phyloP scores from a whole-genome alignment of 768 basidiomycete genomes.

The Tulasnella sp. region DNA sequence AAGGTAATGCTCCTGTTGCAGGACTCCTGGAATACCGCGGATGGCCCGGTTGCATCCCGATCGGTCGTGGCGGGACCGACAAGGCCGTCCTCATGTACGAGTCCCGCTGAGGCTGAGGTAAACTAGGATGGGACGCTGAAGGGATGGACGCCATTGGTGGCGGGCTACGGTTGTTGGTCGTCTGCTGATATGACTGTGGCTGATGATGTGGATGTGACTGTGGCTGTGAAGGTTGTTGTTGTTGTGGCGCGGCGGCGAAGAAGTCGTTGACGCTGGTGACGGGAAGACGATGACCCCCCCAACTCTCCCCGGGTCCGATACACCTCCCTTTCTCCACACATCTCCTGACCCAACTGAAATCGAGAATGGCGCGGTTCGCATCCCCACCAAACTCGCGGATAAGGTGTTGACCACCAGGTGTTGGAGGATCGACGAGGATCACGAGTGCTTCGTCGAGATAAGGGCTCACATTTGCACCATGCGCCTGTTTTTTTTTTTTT shows the following conservation, averaged over 20 bases:
- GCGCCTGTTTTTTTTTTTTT: neutral
- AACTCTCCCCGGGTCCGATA: conserved; percentile 12
- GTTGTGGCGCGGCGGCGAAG: neutral
- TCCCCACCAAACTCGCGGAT: conserved; percentile 2
- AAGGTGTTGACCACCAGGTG: conserved; percentile 3
- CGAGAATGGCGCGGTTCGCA: conserved; percentile 6
- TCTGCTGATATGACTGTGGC: too few species aligned
- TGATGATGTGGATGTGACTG: neutral
- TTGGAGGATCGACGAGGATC: conserved; percentile 13
- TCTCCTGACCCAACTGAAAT: conserved; percentile 12
- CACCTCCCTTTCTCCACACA: conserved; percentile 4
- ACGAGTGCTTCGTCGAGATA: conserved; percentile 8
- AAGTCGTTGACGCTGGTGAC: conserved; percentile 13
- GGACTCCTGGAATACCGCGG: too few species aligned
- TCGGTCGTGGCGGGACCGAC: too few species aligned
- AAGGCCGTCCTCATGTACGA: too few species aligned
- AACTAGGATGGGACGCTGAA: too few species aligned
- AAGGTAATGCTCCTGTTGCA: too few species aligned
- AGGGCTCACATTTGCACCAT: conserved; percentile 11
- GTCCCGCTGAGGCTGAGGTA: too few species aligned
- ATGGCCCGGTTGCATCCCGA: too few species aligned
- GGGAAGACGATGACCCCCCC: conserved; percentile 13
- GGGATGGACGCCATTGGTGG: too few species aligned
- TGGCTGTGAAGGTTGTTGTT: neutral
- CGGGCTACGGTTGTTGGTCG: too few species aligned